Evolutionary conservation across 352 stramenopile genomes (phyloP).

Genomic region (Phytophthora cactorum): DNA sequence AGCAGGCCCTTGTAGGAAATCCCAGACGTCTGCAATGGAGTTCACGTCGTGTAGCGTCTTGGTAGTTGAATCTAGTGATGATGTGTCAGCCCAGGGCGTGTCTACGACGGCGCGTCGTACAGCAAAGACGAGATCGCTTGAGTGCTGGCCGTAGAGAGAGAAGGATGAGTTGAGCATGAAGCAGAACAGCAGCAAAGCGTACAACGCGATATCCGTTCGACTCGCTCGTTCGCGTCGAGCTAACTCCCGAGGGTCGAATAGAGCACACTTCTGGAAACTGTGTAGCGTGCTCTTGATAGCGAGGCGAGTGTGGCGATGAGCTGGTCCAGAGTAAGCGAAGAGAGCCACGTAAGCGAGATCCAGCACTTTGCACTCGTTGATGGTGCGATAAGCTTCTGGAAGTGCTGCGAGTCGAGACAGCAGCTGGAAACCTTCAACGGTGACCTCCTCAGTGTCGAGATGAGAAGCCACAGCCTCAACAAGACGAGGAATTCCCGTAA

Average conservation of each 20-base stretch:
- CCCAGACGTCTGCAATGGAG: conserved; percentile 59
- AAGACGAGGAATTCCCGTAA: conserved; percentile 62
- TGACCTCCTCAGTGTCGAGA: conserved; percentile 78
- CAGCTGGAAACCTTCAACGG: conserved; percentile 76
- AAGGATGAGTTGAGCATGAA: conserved; percentile 57
- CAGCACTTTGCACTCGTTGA: conserved; percentile 72
- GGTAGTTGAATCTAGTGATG: background rate
- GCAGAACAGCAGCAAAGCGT: conserved; percentile 51
- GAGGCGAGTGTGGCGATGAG: conserved; percentile 70
- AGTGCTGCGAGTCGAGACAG: conserved; percentile 57
- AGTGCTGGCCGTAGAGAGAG: conserved; percentile 48
- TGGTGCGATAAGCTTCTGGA: conserved; percentile 48
- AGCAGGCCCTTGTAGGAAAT: conserved; percentile 52
- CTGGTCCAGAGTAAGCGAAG: conserved; percentile 65
- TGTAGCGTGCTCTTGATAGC: conserved; percentile 70
- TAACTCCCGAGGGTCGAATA: conserved; percentile 62
- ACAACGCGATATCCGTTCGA: conserved; percentile 45
- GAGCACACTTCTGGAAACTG: conserved; percentile 72
- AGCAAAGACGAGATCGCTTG: conserved; percentile 44
- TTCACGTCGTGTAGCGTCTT: conserved; percentile 43
- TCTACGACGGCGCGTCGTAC: conserved; percentile 35
- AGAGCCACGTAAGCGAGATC: conserved; percentile 76
- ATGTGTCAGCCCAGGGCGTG: conserved; percentile 19
- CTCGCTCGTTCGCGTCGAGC: conserved; percentile 50
- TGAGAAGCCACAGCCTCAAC: conserved; percentile 73